phyloP scores from a whole-genome alignment of 768 basidiomycete genomes.

The Mycena maculata region DNA sequence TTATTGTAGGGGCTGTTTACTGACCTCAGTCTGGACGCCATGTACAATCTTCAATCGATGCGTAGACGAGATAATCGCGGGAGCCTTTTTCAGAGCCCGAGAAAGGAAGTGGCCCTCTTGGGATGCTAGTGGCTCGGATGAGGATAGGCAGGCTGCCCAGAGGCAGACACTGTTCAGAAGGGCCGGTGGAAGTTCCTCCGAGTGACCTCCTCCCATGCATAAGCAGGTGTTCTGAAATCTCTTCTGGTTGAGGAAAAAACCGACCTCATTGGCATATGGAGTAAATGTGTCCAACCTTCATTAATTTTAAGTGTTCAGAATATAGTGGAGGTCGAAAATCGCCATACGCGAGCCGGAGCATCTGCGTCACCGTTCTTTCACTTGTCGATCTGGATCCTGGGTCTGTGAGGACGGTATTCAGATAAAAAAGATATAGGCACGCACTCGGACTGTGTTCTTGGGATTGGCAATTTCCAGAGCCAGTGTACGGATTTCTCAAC shows the following conservation, averaged over 20 bases:
- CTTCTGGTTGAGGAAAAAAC: constrained; percentile 26
- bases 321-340: not conserved
- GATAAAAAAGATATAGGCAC: not conserved
- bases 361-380: not conserved
- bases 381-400: not conserved
- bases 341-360: constrained; percentile 7
- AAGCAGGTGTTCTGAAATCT: constrained; percentile 17
- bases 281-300: constrained; percentile 16
- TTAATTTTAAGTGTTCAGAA: not conserved
- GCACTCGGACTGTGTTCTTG: not conserved
- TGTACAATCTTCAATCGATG: constrained; percentile 47
- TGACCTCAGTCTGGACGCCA: constrained; percentile 50
- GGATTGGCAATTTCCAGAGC: not conserved
- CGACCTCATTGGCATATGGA: constrained; percentile 6
- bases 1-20: too few relatives aligned
- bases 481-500: constrained; percentile 40
- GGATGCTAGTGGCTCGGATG: constrained; percentile 22
- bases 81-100: constrained; percentile 44
- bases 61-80: constrained; percentile 43
- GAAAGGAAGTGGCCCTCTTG: constrained; percentile 48
- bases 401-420: too few relatives aligned
- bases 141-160: constrained; percentile 44
- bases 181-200: constrained; percentile 29
- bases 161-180: constrained; percentile 43
- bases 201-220: not conserved